A percentile compares a stretch with the other conserved stretches of the same genome.
These are phyloP conservation scores for Salix exigua DNA, from an alignment of 345 rosid genomes.

Conservation along the genomic window DNA sequence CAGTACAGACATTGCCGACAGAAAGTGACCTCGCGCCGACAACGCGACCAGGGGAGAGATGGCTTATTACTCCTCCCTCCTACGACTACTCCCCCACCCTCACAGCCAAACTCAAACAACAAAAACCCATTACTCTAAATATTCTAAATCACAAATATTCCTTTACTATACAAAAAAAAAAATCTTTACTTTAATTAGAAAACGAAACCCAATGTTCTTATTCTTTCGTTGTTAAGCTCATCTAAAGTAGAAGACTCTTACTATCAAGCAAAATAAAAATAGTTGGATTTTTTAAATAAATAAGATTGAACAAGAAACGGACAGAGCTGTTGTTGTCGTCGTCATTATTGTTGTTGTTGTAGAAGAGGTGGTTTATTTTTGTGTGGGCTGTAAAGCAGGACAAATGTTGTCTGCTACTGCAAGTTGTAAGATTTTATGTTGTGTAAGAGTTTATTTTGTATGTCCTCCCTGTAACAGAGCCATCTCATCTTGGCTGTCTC, in stretches of 20 bases:
- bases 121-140: not conserved
- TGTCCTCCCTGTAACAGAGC: slow-evolving; percentile 24
- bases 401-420: slow-evolving; percentile 54
- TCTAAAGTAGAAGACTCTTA: not conserved
- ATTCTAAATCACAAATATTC: not conserved
- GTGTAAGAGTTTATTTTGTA: slow-evolving; percentile 26
- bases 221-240: too few relatives aligned
- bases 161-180: not conserved
- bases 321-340: too few relatives aligned
- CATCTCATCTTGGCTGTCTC: slow-evolving; percentile 18
- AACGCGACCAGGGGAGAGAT: slow-evolving; percentile 26
- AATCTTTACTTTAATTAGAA: not conserved
- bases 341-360: not conserved
- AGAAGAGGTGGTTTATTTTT: not conserved
- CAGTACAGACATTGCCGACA: slow-evolving; percentile 87
- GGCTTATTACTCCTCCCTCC: not conserved
- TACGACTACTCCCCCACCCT: slow-evolving; percentile 1
- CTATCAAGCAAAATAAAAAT: not conserved
- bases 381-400: slow-evolving; percentile 54
- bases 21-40: slow-evolving; percentile 86
- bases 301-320: not conserved
- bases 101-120: not conserved
- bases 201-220: not conserved
- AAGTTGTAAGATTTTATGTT: slow-evolving; percentile 20
- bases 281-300: not conserved